Evolutionary conservation across 768 basidiomycete genomes (phyloP).

Genomic region (Goffeauzyma gilvescens): DNA sequence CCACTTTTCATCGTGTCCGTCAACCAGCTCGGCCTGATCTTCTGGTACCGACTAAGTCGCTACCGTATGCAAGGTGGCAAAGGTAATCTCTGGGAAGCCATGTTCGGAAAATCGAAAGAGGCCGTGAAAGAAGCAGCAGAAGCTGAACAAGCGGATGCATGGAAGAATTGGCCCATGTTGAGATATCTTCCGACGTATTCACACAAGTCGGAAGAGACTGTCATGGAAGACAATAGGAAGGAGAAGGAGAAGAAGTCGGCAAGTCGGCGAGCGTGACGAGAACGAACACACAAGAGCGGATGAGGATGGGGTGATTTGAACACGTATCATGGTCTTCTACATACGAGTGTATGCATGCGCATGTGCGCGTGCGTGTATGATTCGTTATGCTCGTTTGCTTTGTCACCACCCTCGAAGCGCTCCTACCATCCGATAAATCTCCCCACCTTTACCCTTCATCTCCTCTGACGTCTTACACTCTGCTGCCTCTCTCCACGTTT

Average conservation of each 20-base stretch:
- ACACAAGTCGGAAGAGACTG: constrained; percentile 1
- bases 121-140: not conserved
- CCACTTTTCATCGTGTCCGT: not conserved
- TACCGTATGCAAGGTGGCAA: constrained; percentile 5
- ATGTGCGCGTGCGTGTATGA: too few relatives aligned
- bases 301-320: too few relatives aligned
- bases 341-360: too few relatives aligned
- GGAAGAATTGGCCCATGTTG: constrained; percentile 12
- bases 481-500: constrained; percentile 56
- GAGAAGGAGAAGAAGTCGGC: constrained; percentile 7
- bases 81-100: constrained; percentile 6
- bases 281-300: too few relatives aligned
- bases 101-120: constrained; percentile 2
- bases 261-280: too few relatives aligned
- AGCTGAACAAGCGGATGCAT: not conserved
- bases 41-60: constrained; percentile 1
- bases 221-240: constrained; percentile 4
- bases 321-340: too few relatives aligned
- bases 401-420: too few relatives aligned
- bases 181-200: constrained; percentile 8
- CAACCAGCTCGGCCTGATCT: constrained; percentile 1
- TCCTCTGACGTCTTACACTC: constrained; percentile 40
- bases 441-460: too few relatives aligned
- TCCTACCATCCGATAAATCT: too few relatives aligned
- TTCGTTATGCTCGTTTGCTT: too few relatives aligned